phyloP scores from a whole-genome alignment of 352 stramenopile genomes.

The Blastocystis sp. region DNA sequence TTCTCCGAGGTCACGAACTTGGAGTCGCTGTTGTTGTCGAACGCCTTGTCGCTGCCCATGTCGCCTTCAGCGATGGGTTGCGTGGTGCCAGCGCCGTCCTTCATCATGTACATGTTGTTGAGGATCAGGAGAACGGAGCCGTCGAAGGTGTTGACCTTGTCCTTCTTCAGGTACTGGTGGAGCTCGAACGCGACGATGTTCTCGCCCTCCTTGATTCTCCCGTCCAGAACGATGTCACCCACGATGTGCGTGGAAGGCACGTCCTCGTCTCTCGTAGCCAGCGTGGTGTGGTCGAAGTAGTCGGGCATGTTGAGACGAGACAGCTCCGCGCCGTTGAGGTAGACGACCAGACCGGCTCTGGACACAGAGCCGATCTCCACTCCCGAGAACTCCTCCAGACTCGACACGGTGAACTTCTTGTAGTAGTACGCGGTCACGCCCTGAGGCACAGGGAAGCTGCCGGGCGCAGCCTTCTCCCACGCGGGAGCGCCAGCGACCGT shows the following conservation, averaged over 20 bases:
- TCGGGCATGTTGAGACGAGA: neutral
- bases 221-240: neutral
- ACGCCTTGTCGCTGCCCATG: slow-evolving; percentile 41
- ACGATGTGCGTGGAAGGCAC: neutral
- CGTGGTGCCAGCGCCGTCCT: slow-evolving; percentile 8
- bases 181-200: slow-evolving; percentile 44
- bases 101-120: slow-evolving; percentile 52
- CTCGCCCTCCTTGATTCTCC: neutral
- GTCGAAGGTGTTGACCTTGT: neutral
- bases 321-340: neutral
- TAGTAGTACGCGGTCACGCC: slow-evolving; percentile 1
- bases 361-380: neutral
- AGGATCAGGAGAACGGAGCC: slow-evolving; percentile 9
- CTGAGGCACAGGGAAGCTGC: neutral
- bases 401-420: neutral
- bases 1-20: neutral
- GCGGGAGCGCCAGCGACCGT: neutral
- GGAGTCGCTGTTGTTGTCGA: slow-evolving; percentile 67
- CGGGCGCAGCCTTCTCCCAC: neutral
- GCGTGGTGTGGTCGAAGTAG: neutral
- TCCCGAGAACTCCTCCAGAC: neutral
- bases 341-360: neutral
- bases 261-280: neutral
- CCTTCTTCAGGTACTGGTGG: slow-evolving; percentile 3
- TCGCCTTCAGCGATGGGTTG: neutral